Evolutionary conservation across 2,329 filamentous ascomycete genomes (phyloP), one percentile per base, ranked within the genome.

Genomic region (Thyridium curvatum): DNA sequence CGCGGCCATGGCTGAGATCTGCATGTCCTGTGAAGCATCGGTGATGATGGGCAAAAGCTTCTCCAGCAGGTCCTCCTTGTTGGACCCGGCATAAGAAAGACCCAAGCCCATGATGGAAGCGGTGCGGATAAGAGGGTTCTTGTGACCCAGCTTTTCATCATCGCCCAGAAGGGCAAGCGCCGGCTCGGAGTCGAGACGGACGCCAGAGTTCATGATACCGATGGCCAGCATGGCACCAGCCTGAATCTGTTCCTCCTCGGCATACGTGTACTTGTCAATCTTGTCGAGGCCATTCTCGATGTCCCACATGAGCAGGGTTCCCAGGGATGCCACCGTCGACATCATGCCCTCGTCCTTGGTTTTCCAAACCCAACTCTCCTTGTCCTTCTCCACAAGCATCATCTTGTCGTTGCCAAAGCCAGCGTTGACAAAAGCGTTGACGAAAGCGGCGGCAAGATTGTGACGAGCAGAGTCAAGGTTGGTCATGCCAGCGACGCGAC

Each of bases 281-380:
- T 89, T 91, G 60, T 95, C 88, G 39, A 98, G 70, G 40, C 91
- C 93, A 49, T 79, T 82, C 55, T 97, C 91, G 16, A 95, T 83
- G 55, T 98, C 91, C 86, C 93, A 95, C 54, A 94, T 77, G 58
- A 95, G 72, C 14, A 98, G 72, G 53, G 93, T 91, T 55, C 93
- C 93, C 50, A 96, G 68, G 1, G 93, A 97, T 4, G 94, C 94
- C 30, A 94, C 86, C 1, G 91, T 96, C 2, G 93, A 97, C 64
- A 95, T 76, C 89, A 95, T 95, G 47, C 93, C 93, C 54, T 96
- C 90, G 32, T 94, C 89, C 66, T 98, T 98, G 15, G 94, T 97
- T 71, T 97, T 98, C 88, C 89, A 98, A 4, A 98, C 87, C 91
- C 93, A 98, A 46, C 84, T 86, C 52, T 85, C 82, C 68, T 94